Evolutionary conservation across 768 basidiomycete species (phyloP).

Genomic region (Cyclocybe cylindracea): DNA sequence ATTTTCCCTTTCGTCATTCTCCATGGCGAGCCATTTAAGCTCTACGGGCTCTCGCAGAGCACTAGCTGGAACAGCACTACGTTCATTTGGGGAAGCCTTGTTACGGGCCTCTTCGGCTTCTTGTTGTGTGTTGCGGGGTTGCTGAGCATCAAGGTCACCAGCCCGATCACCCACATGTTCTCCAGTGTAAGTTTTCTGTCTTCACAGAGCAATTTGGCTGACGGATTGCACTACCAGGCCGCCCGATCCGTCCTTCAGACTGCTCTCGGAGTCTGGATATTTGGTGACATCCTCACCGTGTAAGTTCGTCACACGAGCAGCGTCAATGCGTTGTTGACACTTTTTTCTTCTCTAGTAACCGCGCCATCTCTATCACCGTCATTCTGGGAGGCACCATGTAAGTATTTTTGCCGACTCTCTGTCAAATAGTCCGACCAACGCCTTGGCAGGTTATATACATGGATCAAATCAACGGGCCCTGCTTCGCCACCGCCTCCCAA

Average conservation of each 20-base stretch:
- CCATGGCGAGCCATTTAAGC: conserved; percentile 48
- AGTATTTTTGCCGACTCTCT: conserved; percentile 15
- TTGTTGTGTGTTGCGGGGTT: conserved; percentile 77
- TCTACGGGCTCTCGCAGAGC: conserved; percentile 39
- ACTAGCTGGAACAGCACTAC: conserved; percentile 49
- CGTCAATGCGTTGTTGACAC: neutral
- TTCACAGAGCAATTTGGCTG: conserved; percentile 9
- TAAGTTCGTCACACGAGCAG: conserved; percentile 33
- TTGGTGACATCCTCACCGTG: conserved; percentile 73
- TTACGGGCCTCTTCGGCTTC: conserved; percentile 82
- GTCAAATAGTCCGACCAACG: neutral
- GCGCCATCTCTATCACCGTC: conserved; percentile 62
- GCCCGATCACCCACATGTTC: conserved; percentile 86
- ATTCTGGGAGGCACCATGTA: conserved; percentile 73
- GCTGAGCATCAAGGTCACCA: conserved; percentile 80
- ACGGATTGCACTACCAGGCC: conserved; percentile 46
- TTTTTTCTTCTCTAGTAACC: conserved; percentile 43
- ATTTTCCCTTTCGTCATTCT: conserved; percentile 65
- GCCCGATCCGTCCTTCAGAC: conserved; percentile 85
- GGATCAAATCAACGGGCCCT: conserved; percentile 35
- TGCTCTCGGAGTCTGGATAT: conserved; percentile 74
- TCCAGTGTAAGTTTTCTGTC: conserved; percentile 53
- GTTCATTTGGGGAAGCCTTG: conserved; percentile 63
- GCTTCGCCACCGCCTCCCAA: conserved; percentile 5
- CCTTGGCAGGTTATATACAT: conserved; percentile 53